phyloP scores from a whole-genome alignment of 768 basidiomycete genomes.

The Cyclocybe cylindracea region DNA sequence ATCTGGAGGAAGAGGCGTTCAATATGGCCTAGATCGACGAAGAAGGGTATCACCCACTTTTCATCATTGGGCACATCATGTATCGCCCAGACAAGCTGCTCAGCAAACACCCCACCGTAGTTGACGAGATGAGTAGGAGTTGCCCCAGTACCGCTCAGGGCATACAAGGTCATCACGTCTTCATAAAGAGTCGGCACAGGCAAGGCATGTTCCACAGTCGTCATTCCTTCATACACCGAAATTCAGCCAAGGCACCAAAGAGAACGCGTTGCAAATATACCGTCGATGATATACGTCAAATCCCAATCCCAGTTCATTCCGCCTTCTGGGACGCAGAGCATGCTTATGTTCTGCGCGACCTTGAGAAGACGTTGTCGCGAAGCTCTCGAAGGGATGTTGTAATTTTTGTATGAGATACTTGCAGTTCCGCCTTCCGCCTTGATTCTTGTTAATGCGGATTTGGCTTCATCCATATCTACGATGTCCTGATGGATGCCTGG shows the following conservation, averaged over 20 bases:
- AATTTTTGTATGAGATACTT: slow-evolving; percentile 79
- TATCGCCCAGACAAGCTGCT: slow-evolving; percentile 68
- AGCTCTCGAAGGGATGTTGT: slow-evolving; percentile 68
- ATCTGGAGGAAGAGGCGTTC: slow-evolving; percentile 33
- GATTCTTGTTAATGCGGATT: slow-evolving; percentile 65
- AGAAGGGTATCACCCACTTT: slow-evolving; percentile 45
- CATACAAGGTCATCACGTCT: slow-evolving; percentile 63
- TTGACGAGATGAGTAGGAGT: slow-evolving; percentile 79
- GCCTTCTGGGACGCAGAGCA: slow-evolving; percentile 77
- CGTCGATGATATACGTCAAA: slow-evolving; percentile 76
- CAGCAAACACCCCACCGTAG: slow-evolving; percentile 73
- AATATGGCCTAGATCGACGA: not conserved
- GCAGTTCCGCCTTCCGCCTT: slow-evolving; percentile 72
- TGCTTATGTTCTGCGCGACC: slow-evolving; percentile 59
- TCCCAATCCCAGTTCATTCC: slow-evolving; percentile 85
- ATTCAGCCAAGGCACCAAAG: not conserved
- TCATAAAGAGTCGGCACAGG: slow-evolving; percentile 68
- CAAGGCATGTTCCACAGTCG: slow-evolving; percentile 71
- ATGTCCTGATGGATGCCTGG: slow-evolving; percentile 60
- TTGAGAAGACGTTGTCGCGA: slow-evolving; percentile 67
- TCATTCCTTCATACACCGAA: slow-evolving; percentile 61
- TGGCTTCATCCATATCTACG: slow-evolving; percentile 59
- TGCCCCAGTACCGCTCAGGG: slow-evolving; percentile 66
- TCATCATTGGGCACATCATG: slow-evolving; percentile 66
- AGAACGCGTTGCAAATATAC: slow-evolving; percentile 30